These are phyloP conservation scores for Scedosporium minutisporum DNA, from an alignment of 2,329 filamentous ascomycete species.

Conservation along the genomic window DNA sequence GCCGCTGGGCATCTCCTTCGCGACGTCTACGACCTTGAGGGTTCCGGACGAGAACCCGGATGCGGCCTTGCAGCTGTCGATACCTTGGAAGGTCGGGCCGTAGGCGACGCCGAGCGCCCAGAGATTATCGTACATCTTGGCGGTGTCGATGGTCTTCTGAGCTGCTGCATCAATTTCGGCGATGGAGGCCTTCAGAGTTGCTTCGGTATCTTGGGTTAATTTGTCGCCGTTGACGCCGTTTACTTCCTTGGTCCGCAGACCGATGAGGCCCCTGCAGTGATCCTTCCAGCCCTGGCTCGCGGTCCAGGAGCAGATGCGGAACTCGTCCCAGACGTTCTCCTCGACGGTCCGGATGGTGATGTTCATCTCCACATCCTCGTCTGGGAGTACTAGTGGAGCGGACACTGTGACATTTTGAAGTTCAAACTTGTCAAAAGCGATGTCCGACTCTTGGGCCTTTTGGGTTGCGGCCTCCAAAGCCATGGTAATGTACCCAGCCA, in stretches of 20 bases:
- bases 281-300: constrained; percentile 45
- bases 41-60: constrained; percentile 6
- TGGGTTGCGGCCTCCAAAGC: constrained; percentile 36
- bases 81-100: constrained; percentile 26
- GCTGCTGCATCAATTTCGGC: constrained; percentile 18
- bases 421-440: constrained; percentile 21
- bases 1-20: constrained; percentile 13
- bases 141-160: constrained; percentile 11
- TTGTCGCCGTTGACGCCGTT: constrained; percentile 31
- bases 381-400: constrained; percentile 35
- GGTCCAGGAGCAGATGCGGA: constrained; percentile 45
- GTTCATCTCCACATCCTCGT: constrained; percentile 40
- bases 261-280: constrained; percentile 45
- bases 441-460: constrained; percentile 15
- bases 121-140: constrained; percentile 18
- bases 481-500: constrained; percentile 43
- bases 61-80: constrained; percentile 13
- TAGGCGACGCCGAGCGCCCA: constrained; percentile 26
- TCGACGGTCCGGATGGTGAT: constrained; percentile 32
- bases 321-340: constrained; percentile 35
- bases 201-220: constrained; percentile 16
- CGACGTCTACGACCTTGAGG: constrained; percentile 9
- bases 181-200: constrained; percentile 18
- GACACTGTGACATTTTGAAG: constrained; percentile 36
- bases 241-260: constrained; percentile 23